Percentiles rank a stretch among this genome's conserved stretches.
Evolutionary conservation across 2,329 filamentous ascomycete genomes (phyloP).

Genomic region (Aspergillus pseudonomiae): DNA sequence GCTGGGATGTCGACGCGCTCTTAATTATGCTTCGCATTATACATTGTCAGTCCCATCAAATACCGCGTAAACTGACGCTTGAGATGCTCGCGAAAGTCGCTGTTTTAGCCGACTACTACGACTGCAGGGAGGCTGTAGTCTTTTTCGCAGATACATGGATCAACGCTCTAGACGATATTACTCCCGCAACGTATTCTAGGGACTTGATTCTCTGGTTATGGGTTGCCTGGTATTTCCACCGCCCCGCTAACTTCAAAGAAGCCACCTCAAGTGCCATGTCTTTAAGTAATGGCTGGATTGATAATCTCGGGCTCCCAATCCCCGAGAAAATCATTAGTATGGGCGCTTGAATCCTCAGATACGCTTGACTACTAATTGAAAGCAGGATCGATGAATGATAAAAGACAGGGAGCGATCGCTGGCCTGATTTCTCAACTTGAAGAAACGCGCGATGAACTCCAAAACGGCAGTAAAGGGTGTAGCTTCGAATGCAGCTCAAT

Average conservation of each 20-base stretch:
- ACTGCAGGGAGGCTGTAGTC: background rate
- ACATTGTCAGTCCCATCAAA: slow-evolving; percentile 11
- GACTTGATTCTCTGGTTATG: slow-evolving; percentile 14
- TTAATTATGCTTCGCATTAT: slow-evolving; percentile 16
- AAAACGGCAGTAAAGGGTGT: slow-evolving; percentile 20
- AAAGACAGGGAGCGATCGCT: slow-evolving; percentile 18
- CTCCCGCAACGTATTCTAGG: slow-evolving; percentile 13
- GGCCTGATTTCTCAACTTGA: slow-evolving; percentile 13
- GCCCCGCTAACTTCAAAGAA: slow-evolving; percentile 17
- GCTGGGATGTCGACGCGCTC: slow-evolving; percentile 13
- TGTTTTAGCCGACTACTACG: slow-evolving; percentile 11
- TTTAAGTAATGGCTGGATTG: slow-evolving; percentile 15
- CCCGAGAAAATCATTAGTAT: slow-evolving; percentile 20
- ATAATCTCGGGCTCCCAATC: slow-evolving; percentile 24
- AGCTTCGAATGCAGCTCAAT: slow-evolving; percentile 28
- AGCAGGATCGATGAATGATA: slow-evolving; percentile 21
- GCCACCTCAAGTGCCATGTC: slow-evolving; percentile 24
- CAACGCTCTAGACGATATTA: background rate
- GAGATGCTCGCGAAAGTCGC: slow-evolving; percentile 11
- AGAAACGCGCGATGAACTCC: slow-evolving; percentile 13
- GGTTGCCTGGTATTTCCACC: slow-evolving; percentile 23
- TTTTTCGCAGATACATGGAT: background rate
- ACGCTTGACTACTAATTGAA: slow-evolving; percentile 1
- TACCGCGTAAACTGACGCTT: slow-evolving; percentile 12
- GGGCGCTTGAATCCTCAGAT: background rate